Evolutionary conservation across 805 yeast species (phyloP).

Genomic region (Zygotorulaspora florentina): DNA sequence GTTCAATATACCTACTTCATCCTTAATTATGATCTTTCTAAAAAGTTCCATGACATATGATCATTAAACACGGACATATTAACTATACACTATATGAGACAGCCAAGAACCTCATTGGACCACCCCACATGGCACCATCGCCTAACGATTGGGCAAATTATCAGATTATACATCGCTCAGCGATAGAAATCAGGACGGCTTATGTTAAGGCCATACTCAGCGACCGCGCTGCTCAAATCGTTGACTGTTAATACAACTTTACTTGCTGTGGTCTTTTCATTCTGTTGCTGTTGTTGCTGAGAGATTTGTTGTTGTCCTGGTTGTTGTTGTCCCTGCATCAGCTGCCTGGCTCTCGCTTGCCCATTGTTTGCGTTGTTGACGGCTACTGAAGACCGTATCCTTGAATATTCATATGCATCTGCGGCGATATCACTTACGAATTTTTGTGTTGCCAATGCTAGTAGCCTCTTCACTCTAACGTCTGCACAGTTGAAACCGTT

Average conservation of each 20-base stretch:
- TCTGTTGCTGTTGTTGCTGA: slow-evolving; percentile 44
- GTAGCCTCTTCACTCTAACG: slow-evolving; percentile 68
- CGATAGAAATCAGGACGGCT: slow-evolving; percentile 93
- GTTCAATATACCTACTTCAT: too few species aligned
- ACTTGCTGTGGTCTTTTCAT: slow-evolving; percentile 42
- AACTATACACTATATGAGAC: neutral
- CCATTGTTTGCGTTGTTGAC: slow-evolving; percentile 85
- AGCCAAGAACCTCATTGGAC: too few species aligned
- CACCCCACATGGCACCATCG: too few species aligned
- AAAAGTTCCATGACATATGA: neutral
- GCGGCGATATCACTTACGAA: slow-evolving; percentile 91
- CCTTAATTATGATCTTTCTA: neutral
- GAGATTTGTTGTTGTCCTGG: slow-evolving; percentile 38
- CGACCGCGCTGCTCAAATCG: slow-evolving; percentile 85
- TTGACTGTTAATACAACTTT: slow-evolving; percentile 89
- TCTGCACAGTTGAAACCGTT: slow-evolving; percentile 84
- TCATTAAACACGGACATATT: slow-evolving; percentile 6
- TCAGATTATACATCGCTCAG: slow-evolving; percentile 30
- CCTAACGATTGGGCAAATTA: too few species aligned
- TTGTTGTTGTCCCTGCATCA: slow-evolving; percentile 61
- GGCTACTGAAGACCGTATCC: slow-evolving; percentile 84
- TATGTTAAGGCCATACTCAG: slow-evolving; percentile 88
- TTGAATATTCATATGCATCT: slow-evolving; percentile 92
- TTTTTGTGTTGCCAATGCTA: slow-evolving; percentile 95
- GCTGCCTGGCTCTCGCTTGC: slow-evolving; percentile 75